phyloP scores from a whole-genome alignment of 768 basidiomycete genomes.

The Strobilomyces echinocephalus region DNA sequence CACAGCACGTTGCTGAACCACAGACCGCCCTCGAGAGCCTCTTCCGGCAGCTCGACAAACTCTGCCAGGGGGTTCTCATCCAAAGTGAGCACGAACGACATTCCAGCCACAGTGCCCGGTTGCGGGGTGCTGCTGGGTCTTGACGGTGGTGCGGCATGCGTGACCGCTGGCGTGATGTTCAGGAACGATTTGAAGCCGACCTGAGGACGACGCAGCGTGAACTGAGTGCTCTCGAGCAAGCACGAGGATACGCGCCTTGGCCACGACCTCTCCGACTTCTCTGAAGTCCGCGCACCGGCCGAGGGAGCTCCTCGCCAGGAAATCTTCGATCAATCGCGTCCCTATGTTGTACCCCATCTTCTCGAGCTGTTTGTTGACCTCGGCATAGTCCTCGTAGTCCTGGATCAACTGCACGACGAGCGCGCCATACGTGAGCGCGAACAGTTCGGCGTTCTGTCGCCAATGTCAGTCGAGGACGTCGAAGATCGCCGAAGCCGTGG shows the following conservation, averaged over 20 bases:
- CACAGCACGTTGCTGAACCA: conserved; percentile 98
- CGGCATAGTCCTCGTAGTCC: conserved; percentile 96
- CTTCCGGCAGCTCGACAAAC: conserved; percentile 94
- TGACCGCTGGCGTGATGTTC: conserved; percentile 81
- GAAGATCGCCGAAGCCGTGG: not conserved
- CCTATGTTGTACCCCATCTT: conserved; percentile 99
- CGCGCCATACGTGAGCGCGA: conserved; percentile 94
- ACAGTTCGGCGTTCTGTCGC: conserved; percentile 89
- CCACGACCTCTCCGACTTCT: conserved; percentile 92
- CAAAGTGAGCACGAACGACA: conserved; percentile 76
- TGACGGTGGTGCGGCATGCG: conserved; percentile 58
- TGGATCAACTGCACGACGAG: conserved; percentile 98
- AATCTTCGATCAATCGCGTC: conserved; percentile 93
- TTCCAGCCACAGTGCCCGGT: conserved; percentile 41
- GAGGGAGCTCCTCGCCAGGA: conserved; percentile 86
- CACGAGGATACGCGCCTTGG: conserved; percentile 59
- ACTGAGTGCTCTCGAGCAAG: not conserved
- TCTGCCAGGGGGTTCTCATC: conserved; percentile 97
- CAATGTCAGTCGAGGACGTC: conserved; percentile 13
- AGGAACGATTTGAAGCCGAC: conserved; percentile 98
- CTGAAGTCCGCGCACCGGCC: conserved; percentile 91
- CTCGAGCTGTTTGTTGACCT: conserved; percentile 94
- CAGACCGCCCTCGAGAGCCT: conserved; percentile 85
- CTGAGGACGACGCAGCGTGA: conserved; percentile 36
- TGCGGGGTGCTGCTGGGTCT: conserved; percentile 40